Evolutionary conservation across 768 basidiomycete species (phyloP), one percentile per base, ranked within the genome.

Genomic region (Russula foetens): DNA sequence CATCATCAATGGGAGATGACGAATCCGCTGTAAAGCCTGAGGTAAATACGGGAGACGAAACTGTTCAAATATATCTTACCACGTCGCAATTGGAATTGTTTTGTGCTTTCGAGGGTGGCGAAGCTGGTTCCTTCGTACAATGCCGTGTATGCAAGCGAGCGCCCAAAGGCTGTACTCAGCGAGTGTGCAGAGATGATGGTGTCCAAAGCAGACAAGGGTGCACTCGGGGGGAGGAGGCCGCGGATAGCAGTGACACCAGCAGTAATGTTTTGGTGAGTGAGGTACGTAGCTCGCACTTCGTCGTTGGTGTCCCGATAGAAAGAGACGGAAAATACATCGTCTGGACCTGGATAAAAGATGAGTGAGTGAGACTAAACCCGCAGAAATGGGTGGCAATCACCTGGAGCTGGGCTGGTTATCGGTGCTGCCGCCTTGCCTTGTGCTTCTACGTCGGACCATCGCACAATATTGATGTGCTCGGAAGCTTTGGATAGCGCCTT

Each of bases 181-280:
- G 86, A 77, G 68, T 90, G 82, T 2, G 82, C 81, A 26, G 90
- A 94, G 12, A 87, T 78, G 35, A 98, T 75, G 7, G 86, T 89
- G 71, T 97, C 94, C 53, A 87, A 71, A 7, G 84, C 74, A 5
- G 87, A 82, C 44, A 92, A 66, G 14, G 82, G 75, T 67, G 84
- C 83, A 24, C 88, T 81, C 11, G 84, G 75, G 2, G 94, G 92
- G 66, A 96, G 82, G 23, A 94, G 70, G 5, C 84, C 81, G 38
- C 88, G 84, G 24, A 84, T 75, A 3, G 88, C 88, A 0, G 91
- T 84, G n/a, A 94, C 86, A 35, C 91, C 94, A 4, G 94, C 90
- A 2, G 92, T 95, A 59, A 96, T 69, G 64, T 92, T 93, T 70
- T 88, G 80, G 70, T 93, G 90, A 0, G 90, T 90, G 33, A 94